Base-by-base conservation (phyloP, 2,329 filamentous ascomycete genomes). In the Periconia sp. region DNA sequence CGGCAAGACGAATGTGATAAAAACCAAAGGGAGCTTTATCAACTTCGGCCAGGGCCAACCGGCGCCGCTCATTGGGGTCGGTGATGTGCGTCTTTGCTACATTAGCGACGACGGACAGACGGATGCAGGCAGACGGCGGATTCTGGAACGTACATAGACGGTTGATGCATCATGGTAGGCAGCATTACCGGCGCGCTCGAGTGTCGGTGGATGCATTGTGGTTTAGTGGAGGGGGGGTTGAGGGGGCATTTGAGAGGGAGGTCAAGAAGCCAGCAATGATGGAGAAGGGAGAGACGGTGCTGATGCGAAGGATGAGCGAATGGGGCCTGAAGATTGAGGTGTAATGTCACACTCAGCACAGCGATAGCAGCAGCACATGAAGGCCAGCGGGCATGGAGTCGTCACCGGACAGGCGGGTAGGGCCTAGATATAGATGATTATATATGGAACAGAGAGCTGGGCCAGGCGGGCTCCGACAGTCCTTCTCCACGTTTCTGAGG, bases 1-100 rank as follows among this genome's bases (percentile, higher is more conserved):
- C 76, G 50, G 90, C 83, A 53, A 90, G 88, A 41, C 90, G 84
- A 54, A 92, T 84, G 68, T 94, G 90, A 70, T 92, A 91, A 89
- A 70, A 72, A 15, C 69, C 68, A 47, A 72, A 71, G 0, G 68
- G 66, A 20, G 69, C 69, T 48, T 72, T 73, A 40, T 73, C 70
- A 30, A 73, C 65, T 50, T 73, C 70, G 13, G 70, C 70, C 17
- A 73, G 60, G 43, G 69, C 68, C 65, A 72, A 66, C 6, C 69
- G 66, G n/a, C 70, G 57, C 13, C 70, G 62, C 60, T 73, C 70
- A 60, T 72, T 72, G 3, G 68, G 68, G 30, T 73, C 70, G 17
- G 57, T 53, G 40, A 71, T 70, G 49, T 71, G 68, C 17, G 49
- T 52, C 53, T 55, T 37, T 30, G 18, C 35, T 20, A 27, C 41